A percentile compares a stretch with the other conserved stretches of the same genome.
phyloP scores from a whole-genome alignment of 495 filamentous ascomycete genomes.

The Trichoderma erinaceum region DNA sequence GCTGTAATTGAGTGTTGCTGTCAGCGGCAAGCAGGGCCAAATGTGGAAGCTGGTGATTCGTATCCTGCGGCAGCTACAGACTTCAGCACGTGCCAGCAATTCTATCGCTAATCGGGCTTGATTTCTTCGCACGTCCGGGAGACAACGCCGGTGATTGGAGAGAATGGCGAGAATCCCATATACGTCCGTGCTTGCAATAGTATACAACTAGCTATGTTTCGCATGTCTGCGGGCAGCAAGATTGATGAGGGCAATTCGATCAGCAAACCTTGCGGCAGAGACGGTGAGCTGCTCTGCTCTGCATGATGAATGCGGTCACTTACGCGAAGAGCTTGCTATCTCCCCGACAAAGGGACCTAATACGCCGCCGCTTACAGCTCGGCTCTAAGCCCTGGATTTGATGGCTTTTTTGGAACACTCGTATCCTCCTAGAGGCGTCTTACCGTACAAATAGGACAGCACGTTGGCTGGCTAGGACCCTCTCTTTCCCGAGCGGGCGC shows the following conservation, averaged over 20 bases:
- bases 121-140: neutral
- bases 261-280: neutral
- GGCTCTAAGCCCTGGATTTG: neutral
- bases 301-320: too few species aligned
- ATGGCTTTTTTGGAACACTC: neutral
- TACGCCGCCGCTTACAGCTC: neutral
- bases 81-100: slow-evolving; percentile 2
- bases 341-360: neutral
- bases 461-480: neutral
- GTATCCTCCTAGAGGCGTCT: neutral
- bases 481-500: neutral
- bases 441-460: neutral
- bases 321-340: neutral
- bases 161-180: neutral
- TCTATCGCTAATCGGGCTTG: neutral
- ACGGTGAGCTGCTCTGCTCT: neutral
- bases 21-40: slow-evolving; percentile 4
- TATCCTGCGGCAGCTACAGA: neutral
- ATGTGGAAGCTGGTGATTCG: slow-evolving; percentile 9
- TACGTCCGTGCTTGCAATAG: too few species aligned
- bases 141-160: neutral
- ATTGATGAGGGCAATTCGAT: too few species aligned
- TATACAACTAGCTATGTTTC: too few species aligned
- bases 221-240: too few species aligned
- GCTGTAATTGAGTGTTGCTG: neutral